Conservation (phyloP, 2,329 filamentous ascomycete species). For the Penicillium sclerotigenum region DNA sequence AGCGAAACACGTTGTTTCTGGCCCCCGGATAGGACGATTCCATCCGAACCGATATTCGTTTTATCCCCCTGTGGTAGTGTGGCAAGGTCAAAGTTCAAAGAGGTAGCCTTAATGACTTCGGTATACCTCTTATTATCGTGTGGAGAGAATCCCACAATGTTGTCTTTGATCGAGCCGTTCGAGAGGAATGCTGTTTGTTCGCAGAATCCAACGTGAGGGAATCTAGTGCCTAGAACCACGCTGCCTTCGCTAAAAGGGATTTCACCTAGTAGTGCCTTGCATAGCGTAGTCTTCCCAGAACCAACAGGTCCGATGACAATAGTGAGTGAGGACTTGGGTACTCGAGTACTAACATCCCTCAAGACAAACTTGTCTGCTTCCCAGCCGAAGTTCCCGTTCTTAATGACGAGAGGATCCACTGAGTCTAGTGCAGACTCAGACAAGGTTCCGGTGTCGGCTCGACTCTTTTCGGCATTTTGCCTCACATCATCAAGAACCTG, state of each 20-base stretch:
- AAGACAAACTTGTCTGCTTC: background rate
- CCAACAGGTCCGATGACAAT: background rate
- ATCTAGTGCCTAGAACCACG: background rate
- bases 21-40: background rate
- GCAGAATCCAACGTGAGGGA: background rate
- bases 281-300: background rate
- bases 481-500: background rate
- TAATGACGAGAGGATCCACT: background rate
- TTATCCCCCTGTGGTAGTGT: background rate
- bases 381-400: background rate
- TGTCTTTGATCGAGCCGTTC: background rate
- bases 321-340: background rate
- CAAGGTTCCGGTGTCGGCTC: fast-evolving
- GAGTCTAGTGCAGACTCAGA: no score
- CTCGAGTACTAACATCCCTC: background rate
- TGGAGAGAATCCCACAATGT: background rate
- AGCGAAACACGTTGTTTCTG: background rate
- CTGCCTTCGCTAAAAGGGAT: background rate
- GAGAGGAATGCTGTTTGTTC: background rate
- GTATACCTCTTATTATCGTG: background rate
- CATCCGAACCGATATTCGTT: background rate
- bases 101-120: background rate
- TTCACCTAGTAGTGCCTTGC: background rate
- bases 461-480: background rate
- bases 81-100: background rate